Base-by-base conservation (phyloP, 108 stramenopile species). In the Nitzschia sp. region DNA sequence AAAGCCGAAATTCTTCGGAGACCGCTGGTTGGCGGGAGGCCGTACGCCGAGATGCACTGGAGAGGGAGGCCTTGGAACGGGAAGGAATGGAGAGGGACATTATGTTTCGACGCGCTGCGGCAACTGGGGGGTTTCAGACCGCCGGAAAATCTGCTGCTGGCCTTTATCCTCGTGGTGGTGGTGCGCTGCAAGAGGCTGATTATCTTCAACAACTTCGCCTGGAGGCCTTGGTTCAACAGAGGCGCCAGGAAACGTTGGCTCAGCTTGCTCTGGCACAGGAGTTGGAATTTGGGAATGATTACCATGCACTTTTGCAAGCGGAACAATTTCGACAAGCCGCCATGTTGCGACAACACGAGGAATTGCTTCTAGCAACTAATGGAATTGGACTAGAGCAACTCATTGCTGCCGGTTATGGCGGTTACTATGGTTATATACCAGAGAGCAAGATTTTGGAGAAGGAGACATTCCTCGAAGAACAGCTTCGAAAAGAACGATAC, bases 191-290 rank as follows among this genome's bases (percentile, higher is more conserved):
- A 54, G 74, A 75, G 30, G 32, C 32, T 9, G 74, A 75, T 24
- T 75, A 75, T 38, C 33, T 76, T 4, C 75, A 64, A 51, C 68
- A 76, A 45, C 55, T 68, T 21, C 68, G 68, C 15, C 55, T 76
- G 2, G 75, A 68, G 38, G 75, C 75, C 1, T 24, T 76, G 18
- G 75, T 70, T 15, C 75, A 70, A 36, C 68, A 70, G 21, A 60
- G 59, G 15, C 59, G 68, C 4, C 75, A 69, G 57, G 68, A 76
- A 46, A 64, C 67, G 0, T 51, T 76, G 6, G 75, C 75, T 1
- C 61, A 70, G 24, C 42, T 76, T 11, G 75, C 68, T 9, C 19
- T 70, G 38, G 60, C 62, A 18, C 60, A 69, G 49, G 75, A 70
- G 36, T 25, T 51, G 38, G 66, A 34, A 33, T 25, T 45, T 21